phyloP scores from a whole-genome alignment of 495 filamentous ascomycete genomes.

The Aspergillus hancockii region DNA sequence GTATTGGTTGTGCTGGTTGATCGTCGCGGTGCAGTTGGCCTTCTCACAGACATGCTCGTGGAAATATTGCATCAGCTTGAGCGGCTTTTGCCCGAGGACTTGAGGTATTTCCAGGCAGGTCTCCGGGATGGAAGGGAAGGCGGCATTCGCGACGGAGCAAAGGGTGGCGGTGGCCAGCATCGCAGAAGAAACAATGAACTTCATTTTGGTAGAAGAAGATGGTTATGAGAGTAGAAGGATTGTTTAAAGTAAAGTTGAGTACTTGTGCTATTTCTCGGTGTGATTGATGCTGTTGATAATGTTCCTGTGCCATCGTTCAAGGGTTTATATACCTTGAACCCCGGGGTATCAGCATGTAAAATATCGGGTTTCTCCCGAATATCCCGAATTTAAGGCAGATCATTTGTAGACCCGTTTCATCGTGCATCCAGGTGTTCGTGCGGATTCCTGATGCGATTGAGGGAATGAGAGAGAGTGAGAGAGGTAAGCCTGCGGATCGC shows the following conservation, averaged over 20 bases:
- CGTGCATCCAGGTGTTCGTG: neutral
- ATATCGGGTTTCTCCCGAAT: neutral
- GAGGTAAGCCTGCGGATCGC: neutral
- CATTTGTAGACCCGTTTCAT: neutral
- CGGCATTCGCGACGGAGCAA: constrained; percentile 1
- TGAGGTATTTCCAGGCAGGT: constrained; percentile 13
- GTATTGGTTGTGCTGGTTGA: constrained; percentile 17
- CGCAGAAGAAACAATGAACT: constrained; percentile 6
- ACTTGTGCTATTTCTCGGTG: neutral
- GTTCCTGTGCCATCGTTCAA: neutral
- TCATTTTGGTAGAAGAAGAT: constrained; percentile 8
- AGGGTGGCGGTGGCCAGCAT: constrained; percentile 6
- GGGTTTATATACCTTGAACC: neutral
- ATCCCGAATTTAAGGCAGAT: neutral
- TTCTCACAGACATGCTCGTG: constrained; percentile 14
- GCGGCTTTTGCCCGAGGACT: constrained; percentile 15
- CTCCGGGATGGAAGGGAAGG: constrained; percentile 9
- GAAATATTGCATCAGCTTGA: constrained; percentile 14
- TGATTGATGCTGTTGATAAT: neutral
- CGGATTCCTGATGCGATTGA: neutral
- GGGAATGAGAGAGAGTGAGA: neutral
- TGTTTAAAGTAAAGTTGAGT: neutral
- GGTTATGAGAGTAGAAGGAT: too few species aligned
- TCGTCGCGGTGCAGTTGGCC: constrained; percentile 15
- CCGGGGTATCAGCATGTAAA: neutral